These are phyloP conservation scores for Aspergillus hancockii DNA, from an alignment of 495 filamentous ascomycete species.

Conservation along the genomic window DNA sequence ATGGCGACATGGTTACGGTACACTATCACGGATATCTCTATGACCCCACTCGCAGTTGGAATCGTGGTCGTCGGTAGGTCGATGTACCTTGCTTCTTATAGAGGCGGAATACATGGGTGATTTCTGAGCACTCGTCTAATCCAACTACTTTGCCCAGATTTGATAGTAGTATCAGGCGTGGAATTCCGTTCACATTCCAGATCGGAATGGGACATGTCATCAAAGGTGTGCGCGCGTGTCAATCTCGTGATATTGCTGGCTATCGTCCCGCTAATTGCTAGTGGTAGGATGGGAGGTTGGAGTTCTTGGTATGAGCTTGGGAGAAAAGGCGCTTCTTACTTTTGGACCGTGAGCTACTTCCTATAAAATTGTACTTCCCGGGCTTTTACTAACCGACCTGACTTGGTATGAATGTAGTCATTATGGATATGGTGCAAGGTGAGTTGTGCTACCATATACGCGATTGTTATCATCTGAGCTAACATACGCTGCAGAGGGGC, in stretches of 20 bases:
- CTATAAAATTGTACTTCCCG: neutral
- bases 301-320: conserved; percentile 24
- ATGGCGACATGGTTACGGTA: conserved; percentile 67
- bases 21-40: conserved; percentile 77
- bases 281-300: conserved; percentile 24
- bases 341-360: conserved; percentile 24
- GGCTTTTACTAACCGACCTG: neutral
- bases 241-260: neutral
- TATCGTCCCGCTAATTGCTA: neutral
- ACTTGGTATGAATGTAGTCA: conserved; percentile 9
- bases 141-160: conserved; percentile 14
- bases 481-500: conserved; percentile 15
- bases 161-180: conserved; percentile 27
- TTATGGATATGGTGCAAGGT: conserved; percentile 27
- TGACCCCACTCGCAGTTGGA: conserved; percentile 48
- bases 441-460: conserved; percentile 1
- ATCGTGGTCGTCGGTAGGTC: conserved; percentile 46
- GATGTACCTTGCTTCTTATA: too few species aligned
- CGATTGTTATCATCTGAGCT: neutral
- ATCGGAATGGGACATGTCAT: conserved; percentile 25
- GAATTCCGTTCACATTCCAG: conserved; percentile 23
- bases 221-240: conserved; percentile 14
- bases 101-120: too few species aligned
- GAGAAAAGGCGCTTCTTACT: conserved; percentile 25
- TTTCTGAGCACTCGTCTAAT: too few species aligned